A percentile compares a stretch with the other conserved stretches of the same genome.
Conservation (phyloP, 768 basidiomycete species). For the Calocera cornea region DNA sequence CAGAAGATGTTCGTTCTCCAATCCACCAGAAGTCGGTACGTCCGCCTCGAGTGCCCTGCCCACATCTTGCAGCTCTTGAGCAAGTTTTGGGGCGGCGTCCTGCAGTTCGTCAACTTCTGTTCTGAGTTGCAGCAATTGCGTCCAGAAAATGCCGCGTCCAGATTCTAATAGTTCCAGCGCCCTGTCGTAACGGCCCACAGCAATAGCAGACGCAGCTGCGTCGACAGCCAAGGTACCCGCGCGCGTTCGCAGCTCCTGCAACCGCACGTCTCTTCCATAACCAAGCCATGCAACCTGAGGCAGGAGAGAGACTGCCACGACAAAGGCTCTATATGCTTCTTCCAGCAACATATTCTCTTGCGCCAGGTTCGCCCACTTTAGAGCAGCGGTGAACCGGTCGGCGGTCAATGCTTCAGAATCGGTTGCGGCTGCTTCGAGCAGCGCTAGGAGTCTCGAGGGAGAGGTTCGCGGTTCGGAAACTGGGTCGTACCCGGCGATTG, state of each 20-base stretch:
- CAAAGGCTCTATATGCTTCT: not conserved
- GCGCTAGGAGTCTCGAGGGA: not conserved
- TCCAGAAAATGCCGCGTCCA: slow-evolving; percentile 27
- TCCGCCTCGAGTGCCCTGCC: not conserved
- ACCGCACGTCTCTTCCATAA: not conserved
- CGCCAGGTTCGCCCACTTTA: not conserved
- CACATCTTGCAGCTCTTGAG: slow-evolving; percentile 12
- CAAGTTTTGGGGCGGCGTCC: slow-evolving; percentile 15
- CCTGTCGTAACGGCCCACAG: slow-evolving; percentile 16
- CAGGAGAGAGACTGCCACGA: not conserved
- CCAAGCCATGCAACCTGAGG: not conserved
- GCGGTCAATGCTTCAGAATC: not conserved
- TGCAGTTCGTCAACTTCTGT: slow-evolving; percentile 16
- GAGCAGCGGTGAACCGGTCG: not conserved
- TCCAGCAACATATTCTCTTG: not conserved
- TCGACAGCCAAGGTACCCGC: slow-evolving; percentile 17
- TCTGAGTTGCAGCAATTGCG: slow-evolving; percentile 18
- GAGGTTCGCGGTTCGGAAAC: not conserved
- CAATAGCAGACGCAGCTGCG: slow-evolving; percentile 21
- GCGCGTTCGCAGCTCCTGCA: not conserved
- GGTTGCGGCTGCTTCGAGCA: not conserved
- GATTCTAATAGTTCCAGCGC: slow-evolving; percentile 25
- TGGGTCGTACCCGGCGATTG: not conserved
- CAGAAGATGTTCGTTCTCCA: not conserved
- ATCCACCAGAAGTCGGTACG: not conserved